Percentiles rank a stretch among this genome's conserved stretches.
Conservation (phyloP, 495 filamentous ascomycete species). For the Astrothelium subdiscretum region DNA sequence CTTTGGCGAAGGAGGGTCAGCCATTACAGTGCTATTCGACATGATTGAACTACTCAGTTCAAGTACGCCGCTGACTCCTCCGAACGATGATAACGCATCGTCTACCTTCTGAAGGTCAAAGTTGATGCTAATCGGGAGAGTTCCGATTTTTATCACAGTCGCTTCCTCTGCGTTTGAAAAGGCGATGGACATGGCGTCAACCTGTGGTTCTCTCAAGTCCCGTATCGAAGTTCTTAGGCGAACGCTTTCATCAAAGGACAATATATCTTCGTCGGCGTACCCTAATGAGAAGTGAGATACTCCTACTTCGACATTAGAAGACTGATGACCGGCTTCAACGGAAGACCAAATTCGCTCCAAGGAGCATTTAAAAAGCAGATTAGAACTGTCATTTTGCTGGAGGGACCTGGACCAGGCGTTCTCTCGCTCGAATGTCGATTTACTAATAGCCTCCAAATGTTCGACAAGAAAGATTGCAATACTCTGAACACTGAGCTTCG, state of each 20-base stretch:
- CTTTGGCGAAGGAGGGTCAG: conserved; percentile 13
- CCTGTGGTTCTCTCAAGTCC: conserved; percentile 40
- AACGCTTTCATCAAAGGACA: conserved; percentile 57
- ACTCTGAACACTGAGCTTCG: background rate
- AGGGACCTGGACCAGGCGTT: background rate
- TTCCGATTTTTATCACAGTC: conserved; percentile 52
- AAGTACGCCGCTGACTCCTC: conserved; percentile 83
- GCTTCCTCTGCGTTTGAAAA: background rate
- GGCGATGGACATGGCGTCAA: background rate
- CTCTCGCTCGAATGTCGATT: background rate
- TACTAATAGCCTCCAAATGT: background rate
- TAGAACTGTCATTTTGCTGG: background rate
- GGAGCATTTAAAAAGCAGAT: background rate
- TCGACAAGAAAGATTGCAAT: background rate
- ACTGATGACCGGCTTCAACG: background rate
- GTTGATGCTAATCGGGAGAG: conserved; percentile 63
- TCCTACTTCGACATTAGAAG: background rate
- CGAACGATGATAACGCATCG: conserved; percentile 77
- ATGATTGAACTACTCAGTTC: conserved; percentile 77
- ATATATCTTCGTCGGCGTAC: conserved; percentile 57
- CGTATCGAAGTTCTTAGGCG: conserved; percentile 62
- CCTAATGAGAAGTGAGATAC: conserved; percentile 47
- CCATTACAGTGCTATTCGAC: conserved; percentile 50
- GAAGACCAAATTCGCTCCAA: background rate
- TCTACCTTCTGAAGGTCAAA: conserved; percentile 75